A percentile compares a stretch with the other conserved stretches of the same genome.
phyloP scores from a whole-genome alignment of 495 filamentous ascomycete genomes.

The Lepraria neglecta region DNA sequence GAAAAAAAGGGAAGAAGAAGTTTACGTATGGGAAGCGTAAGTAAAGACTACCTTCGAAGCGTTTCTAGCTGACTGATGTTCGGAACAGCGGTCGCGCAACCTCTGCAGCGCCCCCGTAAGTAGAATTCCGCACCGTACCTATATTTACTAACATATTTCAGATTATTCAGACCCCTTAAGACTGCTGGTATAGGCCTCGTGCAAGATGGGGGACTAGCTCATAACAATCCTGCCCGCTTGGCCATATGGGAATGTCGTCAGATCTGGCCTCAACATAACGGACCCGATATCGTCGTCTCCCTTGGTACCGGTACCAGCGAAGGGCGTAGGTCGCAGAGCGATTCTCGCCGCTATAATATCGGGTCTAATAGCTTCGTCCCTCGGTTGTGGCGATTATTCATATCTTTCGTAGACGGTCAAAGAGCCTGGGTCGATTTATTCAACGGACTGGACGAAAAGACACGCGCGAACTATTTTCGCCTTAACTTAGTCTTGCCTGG shows the following conservation, averaged over 20 bases:
- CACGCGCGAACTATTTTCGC: not conserved
- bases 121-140: not conserved
- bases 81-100: not conserved
- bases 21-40: constrained; percentile 3
- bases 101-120: not conserved
- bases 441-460: not conserved
- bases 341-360: not conserved
- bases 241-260: not conserved
- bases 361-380: not conserved
- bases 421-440: not conserved
- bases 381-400: not conserved
- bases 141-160: not conserved
- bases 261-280: not conserved
- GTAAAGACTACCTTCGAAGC: not conserved
- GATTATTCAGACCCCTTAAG: not conserved
- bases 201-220: not conserved
- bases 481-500: not conserved
- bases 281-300: not conserved
- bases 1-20: not conserved
- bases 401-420: constrained; percentile 1
- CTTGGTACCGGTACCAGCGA: not conserved
- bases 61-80: not conserved
- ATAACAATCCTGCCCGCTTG: not conserved
- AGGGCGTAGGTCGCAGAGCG: not conserved
- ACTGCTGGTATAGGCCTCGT: not conserved